Evolutionary conservation across 345 rosid genomes (phyloP), one percentile per base, ranked within the genome.

Genomic region (Salix exigua): DNA sequence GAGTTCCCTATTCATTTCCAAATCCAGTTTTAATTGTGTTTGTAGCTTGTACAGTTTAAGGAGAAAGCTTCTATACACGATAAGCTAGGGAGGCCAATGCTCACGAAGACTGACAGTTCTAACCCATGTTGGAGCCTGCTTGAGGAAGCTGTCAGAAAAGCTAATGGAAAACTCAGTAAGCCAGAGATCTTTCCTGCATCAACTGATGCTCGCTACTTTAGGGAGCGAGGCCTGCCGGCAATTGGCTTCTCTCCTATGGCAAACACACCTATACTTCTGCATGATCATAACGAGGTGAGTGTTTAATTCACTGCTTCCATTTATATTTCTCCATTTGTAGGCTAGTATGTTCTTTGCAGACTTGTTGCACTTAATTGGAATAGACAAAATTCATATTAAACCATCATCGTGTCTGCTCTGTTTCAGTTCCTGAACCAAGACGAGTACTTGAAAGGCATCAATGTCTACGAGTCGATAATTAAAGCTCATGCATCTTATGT

Each of bases 201-300:
- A 60, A 96, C 98, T 5, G 99, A 96, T 83, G 83, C 92, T 82
- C 95, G 91, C 73, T 91, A 87, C 85, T 92, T 93, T 73, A 86
- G 97, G 30, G 33, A 58, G 25, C 80, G 25, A 58, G 98, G 98
- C 71, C 40, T 96, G 65, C 94, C 94, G 28, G 96, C 97, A 3
- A 86, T 96, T 82, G 96, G 98, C 35, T 93, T 96, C 82, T 93
- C 98, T 69, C 99, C 97, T 7, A 92, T 96, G 87, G 90, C 90
- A 64, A 90, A 96, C 80, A 96, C 98, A 25, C 99, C 98, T 61
- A 40, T 88, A 71, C 88, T 96, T 74, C 90, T 96, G 77, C 99
- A 96, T 73, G 97, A 87, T 84, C 99, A 96, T 78, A 91, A 96
- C 70, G 99, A 96, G 99, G 97, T 89, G 73, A 60, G 11, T 60